These are phyloP conservation scores for Penicillium sclerotigenum DNA, from an alignment of 2,329 filamentous ascomycete species.

Conservation along the genomic window DNA sequence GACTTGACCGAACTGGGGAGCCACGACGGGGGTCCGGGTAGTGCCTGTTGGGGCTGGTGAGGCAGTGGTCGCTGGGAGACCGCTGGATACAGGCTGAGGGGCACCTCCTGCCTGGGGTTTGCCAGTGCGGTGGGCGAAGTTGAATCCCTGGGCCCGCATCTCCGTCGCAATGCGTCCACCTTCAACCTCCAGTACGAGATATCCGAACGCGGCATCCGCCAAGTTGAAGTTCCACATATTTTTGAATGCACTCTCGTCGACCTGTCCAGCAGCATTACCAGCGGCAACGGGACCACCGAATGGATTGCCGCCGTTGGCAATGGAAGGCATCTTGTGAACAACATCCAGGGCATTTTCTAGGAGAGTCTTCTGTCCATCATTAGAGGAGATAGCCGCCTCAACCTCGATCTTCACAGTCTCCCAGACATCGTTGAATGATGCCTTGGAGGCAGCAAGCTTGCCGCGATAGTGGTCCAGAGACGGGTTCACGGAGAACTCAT, in stretches of 20 bases:
- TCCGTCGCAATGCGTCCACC: constrained; percentile 94
- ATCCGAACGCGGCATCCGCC: constrained; percentile 95
- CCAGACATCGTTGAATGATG: constrained; percentile 99
- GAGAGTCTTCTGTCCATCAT: constrained; percentile 88
- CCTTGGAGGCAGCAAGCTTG: constrained; percentile 95
- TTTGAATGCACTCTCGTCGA: constrained; percentile 98
- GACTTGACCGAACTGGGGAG: constrained; percentile 44
- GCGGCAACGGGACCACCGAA: constrained; percentile 83
- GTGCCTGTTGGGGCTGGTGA: constrained; percentile 40
- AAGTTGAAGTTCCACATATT: constrained; percentile 99
- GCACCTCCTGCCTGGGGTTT: constrained; percentile 59
- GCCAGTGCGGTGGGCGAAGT: constrained; percentile 91
- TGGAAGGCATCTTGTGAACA: constrained; percentile 96
- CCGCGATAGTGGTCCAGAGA: constrained; percentile 97
- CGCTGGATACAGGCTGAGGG: constrained; percentile 26
- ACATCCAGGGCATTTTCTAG: constrained; percentile 87
- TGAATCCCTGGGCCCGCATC: constrained; percentile 98
- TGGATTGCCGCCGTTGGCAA: constrained; percentile 91
- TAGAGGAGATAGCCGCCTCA: constrained; percentile 87
- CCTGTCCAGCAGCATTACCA: constrained; percentile 70
- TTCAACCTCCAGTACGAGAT: constrained; percentile 90
- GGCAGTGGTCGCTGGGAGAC: constrained; percentile 31
- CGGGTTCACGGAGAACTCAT: constrained; percentile 98
- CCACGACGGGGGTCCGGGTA: constrained; percentile 34
- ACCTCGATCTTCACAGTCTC: constrained; percentile 97